Base-by-base conservation (phyloP, 345 rosid genomes). In the Streptanthus diversifolius region DNA sequence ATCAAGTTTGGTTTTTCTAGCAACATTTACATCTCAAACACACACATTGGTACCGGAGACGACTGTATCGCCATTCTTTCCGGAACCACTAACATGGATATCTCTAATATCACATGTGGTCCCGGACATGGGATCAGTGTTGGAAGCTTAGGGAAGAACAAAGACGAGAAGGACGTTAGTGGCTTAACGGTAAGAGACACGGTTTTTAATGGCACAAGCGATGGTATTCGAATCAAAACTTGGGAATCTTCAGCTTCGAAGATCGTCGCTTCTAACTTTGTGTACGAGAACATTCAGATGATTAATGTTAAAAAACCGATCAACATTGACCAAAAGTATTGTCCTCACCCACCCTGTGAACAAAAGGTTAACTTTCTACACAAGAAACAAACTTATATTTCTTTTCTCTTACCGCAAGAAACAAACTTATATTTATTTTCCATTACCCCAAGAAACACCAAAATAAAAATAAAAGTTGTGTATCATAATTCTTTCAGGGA, bases 91-190 rank as follows among this genome's bases (percentile, higher is more conserved):
- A 13, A 74, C 41, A 54, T 74, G 8, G 44, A 74, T 47, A 66
- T 74, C 59, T 74, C 68, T 27, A 66, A 74, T 3, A 72, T 74
- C 44, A 66, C 10, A 0, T 74, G 78, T 30, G 73, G 78, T 58
- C 72, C 78, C 2, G 78, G 72, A 66, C 78, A 74, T 58, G 73
- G 78, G 5, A 66, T 74, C 1, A 74, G 73, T 67, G 78, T 74
- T 0, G 78, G 73, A 43, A 74, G 78, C 54, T 67, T 74, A 29
- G 78, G 78, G 1, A 74, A 74, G 37, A 19, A 39, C 72, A 59
- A 74, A 67, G 33, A 21, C 8, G 78, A 74, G 35, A 74, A 74
- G 47, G 62, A 66, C 1, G 78, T 74, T 8, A 48, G 9, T 0
- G 45, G 56, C 11, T 10, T 74, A 59, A 74, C 53, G 0, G 52